Base-by-base conservation (phyloP, 2,329 filamentous ascomycete species). In the Aspergillus eucalypticola region DNA sequence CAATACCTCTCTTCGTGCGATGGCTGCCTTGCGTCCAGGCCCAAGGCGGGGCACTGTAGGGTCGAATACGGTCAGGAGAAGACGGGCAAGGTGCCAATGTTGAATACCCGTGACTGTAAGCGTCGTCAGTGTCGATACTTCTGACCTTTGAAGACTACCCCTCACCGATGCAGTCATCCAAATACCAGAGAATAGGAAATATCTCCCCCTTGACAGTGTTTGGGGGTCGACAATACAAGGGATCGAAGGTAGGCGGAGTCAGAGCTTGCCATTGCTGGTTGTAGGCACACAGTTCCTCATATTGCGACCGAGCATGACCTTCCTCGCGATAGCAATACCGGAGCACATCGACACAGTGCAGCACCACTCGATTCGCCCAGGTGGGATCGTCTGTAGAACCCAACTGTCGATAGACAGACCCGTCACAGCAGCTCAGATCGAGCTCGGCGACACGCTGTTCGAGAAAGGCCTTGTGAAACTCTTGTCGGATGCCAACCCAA, bases 271-370 rank as follows among this genome's bases (percentile, higher is more conserved):
- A 46, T 76, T 69, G 83, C 83, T 86, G 19, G 73, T 71, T 53
- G 74, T 69, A 59, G 77, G 78, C 59, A 27, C 57, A 61, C 27
- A 63, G 42, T 17, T 61, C 23, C 8, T 49, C 19, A 38, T 58
- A 57, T 2, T n/a, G 29, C n/a, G 44, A 27, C 3, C 42, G 79
- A 80, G 13, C 76, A 2, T 62, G 59, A 38, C 68, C 62, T 60
- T 62, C 46, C 54, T 71, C 58, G 58, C 73, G 60, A 65, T 87
- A 88, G 68, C 86, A 88, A 64, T 82, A 87, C 58, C 86, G 83
- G n/a, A 88, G 73, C 0, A 87, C 82, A 60, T 87, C 84, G 11
- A 85, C 84, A 54, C 85, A 84, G 64, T 86, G 83, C 1, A 86
- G 78, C 0, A 88, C 80, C 21, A 85, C 83, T 7, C 85, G 80